These are phyloP conservation scores for Sarocladium strictum DNA, from an alignment of 2,329 filamentous ascomycete species.

Conservation along the genomic window DNA sequence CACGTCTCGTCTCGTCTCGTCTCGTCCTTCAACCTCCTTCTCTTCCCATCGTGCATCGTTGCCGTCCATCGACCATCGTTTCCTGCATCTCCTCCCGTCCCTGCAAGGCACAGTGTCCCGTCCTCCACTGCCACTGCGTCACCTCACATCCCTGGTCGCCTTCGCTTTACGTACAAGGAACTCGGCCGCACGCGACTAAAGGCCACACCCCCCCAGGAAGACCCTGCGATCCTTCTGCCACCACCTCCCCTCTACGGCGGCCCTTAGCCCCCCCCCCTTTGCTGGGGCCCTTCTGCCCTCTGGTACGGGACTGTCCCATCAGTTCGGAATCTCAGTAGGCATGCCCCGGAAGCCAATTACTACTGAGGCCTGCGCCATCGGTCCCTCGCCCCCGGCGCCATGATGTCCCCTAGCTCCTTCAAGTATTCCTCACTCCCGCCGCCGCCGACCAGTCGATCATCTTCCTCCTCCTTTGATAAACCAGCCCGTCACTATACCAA, in stretches of 20 bases:
- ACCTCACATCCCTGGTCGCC: conserved; percentile 2
- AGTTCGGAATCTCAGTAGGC: background rate
- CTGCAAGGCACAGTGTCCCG: conserved; percentile 5
- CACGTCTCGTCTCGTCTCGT: conserved; percentile 9
- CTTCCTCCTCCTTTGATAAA: conserved; percentile 10
- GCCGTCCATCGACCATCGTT: background rate
- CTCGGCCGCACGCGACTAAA: conserved; percentile 7
- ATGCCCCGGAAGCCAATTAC: conserved; percentile 4
- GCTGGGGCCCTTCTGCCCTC: conserved; percentile 4
- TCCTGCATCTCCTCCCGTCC: background rate
- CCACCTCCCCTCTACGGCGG: conserved; percentile 2
- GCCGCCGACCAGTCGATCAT: conserved; percentile 10
- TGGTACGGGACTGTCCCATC: conserved; percentile 4
- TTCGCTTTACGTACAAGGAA: conserved; percentile 5
- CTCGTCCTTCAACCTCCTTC: background rate
- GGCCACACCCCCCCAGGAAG: background rate
- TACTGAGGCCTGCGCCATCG: conserved; percentile 6
- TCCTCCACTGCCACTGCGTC: conserved; percentile 5
- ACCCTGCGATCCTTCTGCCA: conserved; percentile 6
- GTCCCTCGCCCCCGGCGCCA: conserved; percentile 10
- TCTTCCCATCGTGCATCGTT: background rate
- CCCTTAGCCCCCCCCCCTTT: background rate
- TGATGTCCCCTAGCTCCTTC: conserved; percentile 18
- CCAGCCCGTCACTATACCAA: background rate
- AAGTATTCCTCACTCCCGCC: conserved; percentile 13